Percentiles rank a stretch among this genome's conserved stretches.
Conservation (phyloP, 2,329 filamentous ascomycete genomes). For the Exophiala sp. region DNA sequence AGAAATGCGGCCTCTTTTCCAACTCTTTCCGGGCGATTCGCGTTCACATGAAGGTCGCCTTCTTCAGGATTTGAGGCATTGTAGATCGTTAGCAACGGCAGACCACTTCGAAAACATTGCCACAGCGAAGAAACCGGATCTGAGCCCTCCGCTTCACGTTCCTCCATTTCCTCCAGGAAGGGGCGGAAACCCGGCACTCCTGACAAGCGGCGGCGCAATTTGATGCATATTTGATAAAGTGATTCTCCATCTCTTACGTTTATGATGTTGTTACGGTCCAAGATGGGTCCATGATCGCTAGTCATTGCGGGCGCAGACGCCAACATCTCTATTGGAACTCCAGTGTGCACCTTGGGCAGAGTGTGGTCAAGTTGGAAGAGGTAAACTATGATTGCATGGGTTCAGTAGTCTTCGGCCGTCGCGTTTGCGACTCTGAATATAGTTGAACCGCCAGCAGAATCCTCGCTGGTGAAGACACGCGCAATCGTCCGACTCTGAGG, state of each 20-base stretch:
- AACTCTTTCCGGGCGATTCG: constrained; percentile 60
- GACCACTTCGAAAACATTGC: constrained; percentile 78
- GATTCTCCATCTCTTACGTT: constrained; percentile 95
- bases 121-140: constrained; percentile 90
- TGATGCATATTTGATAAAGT: constrained; percentile 91
- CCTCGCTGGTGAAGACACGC: too few species aligned
- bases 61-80: constrained; percentile 73
- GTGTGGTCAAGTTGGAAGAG: not conserved
- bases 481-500: not conserved
- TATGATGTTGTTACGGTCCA: constrained; percentile 89
- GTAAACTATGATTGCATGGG: constrained; percentile 9
- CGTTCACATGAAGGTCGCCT: constrained; percentile 56
- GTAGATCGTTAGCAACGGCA: constrained; percentile 82
- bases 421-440: too few species aligned
- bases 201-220: constrained; percentile 73
- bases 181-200: constrained; percentile 80
- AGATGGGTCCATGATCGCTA: constrained; percentile 54
- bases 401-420: not conserved
- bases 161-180: constrained; percentile 68
- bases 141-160: constrained; percentile 58
- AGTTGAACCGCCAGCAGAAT: not conserved
- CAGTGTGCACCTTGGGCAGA: not conserved
- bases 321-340: constrained; percentile 28
- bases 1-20: constrained; percentile 87
- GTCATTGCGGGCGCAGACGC: constrained; percentile 37